Conservation (phyloP, 2,329 filamentous ascomycete genomes). For the Pseudopyrenochaeta lycopersici region DNA sequence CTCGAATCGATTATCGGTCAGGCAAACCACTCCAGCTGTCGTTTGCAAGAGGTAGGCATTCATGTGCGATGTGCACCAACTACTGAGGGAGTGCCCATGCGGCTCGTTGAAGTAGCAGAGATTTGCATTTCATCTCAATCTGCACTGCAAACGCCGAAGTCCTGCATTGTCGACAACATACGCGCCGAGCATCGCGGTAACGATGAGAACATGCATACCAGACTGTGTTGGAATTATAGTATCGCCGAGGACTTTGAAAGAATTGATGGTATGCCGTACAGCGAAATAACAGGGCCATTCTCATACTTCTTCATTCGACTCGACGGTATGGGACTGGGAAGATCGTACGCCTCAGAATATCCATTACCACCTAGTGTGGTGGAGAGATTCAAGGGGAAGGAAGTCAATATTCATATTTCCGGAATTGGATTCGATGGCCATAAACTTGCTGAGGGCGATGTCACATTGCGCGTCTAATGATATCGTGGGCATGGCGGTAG, state of each 20-base stretch:
- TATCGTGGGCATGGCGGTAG: background rate
- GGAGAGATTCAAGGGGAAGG: conserved; percentile 10
- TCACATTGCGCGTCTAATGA: background rate
- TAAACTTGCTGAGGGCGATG: conserved; percentile 13
- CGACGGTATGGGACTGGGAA: conserved; percentile 28
- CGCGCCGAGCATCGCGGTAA: conserved; percentile 19
- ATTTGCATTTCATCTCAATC: conserved; percentile 25
- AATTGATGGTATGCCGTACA: conserved; percentile 32
- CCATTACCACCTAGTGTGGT: conserved; percentile 22
- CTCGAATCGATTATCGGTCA: background rate
- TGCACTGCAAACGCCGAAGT: background rate
- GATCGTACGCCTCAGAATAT: conserved; percentile 42
- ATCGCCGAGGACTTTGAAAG: background rate
- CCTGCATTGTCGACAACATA: conserved; percentile 18
- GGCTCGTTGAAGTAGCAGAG: conserved; percentile 17
- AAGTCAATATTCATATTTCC: conserved; percentile 20
- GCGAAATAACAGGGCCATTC: conserved; percentile 46
- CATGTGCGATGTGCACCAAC: conserved; percentile 11
- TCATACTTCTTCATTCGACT: conserved; percentile 41
- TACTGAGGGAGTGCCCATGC: background rate
- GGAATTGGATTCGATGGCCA: conserved; percentile 44
- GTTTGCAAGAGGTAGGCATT: conserved; percentile 39
- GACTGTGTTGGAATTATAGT: conserved; percentile 36
- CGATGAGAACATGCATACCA: conserved; percentile 26
- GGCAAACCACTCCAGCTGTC: background rate